phyloP scores from a whole-genome alignment of 441 rosid genomes.

The Macaranga tanarius region DNA sequence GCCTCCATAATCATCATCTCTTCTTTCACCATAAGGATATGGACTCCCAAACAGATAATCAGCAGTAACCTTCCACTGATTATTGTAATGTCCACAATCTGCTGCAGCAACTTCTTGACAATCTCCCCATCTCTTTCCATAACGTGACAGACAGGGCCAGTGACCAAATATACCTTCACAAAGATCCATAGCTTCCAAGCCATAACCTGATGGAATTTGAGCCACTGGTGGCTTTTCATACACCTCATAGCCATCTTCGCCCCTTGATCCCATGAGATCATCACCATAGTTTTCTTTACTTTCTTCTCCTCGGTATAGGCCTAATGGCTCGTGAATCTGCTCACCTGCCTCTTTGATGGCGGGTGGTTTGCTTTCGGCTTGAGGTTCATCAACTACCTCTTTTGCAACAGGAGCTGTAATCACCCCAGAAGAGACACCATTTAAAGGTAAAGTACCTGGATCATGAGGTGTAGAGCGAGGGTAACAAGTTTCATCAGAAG shows the following conservation, averaged over 20 bases:
- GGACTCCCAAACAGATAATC: conserved; percentile 70
- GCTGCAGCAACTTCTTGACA: conserved; percentile 23
- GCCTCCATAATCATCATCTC: conserved; percentile 13
- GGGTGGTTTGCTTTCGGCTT: conserved; percentile 19
- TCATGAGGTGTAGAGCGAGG: conserved; percentile 39
- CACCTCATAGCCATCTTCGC: conserved; percentile 22
- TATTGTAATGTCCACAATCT: conserved; percentile 26
- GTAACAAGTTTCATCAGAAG: conserved; percentile 56
- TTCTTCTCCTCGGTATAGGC: conserved; percentile 9
- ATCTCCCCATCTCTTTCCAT: conserved; percentile 30
- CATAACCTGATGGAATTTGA: conserved; percentile 63
- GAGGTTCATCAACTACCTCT: conserved; percentile 22
- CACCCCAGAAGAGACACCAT: conserved; percentile 35
- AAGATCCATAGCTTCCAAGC: conserved; percentile 71
- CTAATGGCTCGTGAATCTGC: conserved; percentile 12
- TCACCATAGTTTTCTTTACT: conserved; percentile 7
- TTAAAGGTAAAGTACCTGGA: conserved; percentile 18
- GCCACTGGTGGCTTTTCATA: conserved; percentile 27
- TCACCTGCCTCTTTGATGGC: conserved; percentile 11
- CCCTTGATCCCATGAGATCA: conserved; percentile 8
- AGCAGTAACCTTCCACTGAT: conserved; percentile 54
- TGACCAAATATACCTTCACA: conserved; percentile 74
- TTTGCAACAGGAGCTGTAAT: conserved; percentile 30
- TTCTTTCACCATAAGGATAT: conserved; percentile 47
- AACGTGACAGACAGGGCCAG: conserved; percentile 60